Evolutionary conservation across 2,329 filamentous ascomycete genomes (phyloP), one percentile per base, ranked within the genome.

Genomic region (Colletotrichum filicis): DNA sequence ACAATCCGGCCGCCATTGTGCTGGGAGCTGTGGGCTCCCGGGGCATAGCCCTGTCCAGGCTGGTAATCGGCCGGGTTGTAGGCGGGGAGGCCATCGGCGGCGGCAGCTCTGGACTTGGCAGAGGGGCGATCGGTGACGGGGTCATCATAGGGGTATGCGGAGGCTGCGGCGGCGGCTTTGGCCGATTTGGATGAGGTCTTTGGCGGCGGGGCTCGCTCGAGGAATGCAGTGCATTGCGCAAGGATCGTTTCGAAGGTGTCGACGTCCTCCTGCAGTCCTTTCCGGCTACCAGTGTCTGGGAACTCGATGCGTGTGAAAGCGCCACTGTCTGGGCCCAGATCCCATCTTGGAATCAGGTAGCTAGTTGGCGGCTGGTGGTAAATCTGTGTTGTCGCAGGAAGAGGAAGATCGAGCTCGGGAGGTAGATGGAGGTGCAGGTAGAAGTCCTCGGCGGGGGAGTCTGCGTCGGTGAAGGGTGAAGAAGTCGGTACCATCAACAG

Each of bases 161-260:
- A 67, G 59, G 70, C 56, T 3, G 60, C 55, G 5, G 68, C 55
- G 1, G 60, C 60, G 12, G 42, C 35, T 56, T 73, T 73, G 42
- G 42, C 16, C 19, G 66, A 46, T n/a, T 37, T 52, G 60, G 66
- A 70, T 16, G 59, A 76, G 32, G 79, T 74, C 75, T 82, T 85
- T 11, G 90, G 92, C 7, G 94, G 91, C 53, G 92, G 87, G 11
- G 94, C 92, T 57, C 95, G 91, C 82, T 98, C 96, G 5, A 98
- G 89, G 82, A 99, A 98, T 2, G 96, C 94, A 2, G 96, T 98
- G 83, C 96, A 98, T 84, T 98, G 95, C n/a, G 96, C 96, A 63
- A 98, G 88, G 76, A 98, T 98, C 3, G 96, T 98, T 86, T 98
- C 96, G 79, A 98, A 98, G 0, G 96, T 98, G 80, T 98, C 95